A percentile compares a stretch with the other conserved stretches of the same genome.
These are phyloP conservation scores for Euphorbia pulcherrima DNA, from an alignment of 345 rosid genomes.

Conservation along the genomic window DNA sequence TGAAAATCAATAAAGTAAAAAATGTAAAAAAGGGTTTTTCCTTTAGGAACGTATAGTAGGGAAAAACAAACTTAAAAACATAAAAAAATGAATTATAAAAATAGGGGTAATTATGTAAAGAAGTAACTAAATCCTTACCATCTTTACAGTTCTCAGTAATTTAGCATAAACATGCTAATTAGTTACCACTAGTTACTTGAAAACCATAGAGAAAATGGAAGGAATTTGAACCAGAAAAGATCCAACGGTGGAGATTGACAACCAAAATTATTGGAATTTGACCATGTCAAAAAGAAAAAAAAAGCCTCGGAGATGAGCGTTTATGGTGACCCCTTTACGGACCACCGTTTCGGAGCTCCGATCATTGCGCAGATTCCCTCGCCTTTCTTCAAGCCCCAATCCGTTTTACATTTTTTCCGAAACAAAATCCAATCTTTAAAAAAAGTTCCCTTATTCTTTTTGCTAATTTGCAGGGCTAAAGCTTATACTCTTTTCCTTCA, in stretches of 20 bases:
- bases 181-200: too few species aligned
- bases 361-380: constrained; percentile 7
- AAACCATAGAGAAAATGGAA: background rate
- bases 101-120: too few species aligned
- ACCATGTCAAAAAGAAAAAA: background rate
- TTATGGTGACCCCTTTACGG: background rate
- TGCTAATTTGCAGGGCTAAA: background rate
- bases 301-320: background rate
- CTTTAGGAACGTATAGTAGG: too few species aligned
- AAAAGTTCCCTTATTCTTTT: background rate
- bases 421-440: background rate
- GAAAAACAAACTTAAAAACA: too few species aligned
- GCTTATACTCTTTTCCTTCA: background rate
- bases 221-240: background rate
- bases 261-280: background rate
- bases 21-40: too few species aligned
- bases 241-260: constrained; percentile 9
- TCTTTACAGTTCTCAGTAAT: too few species aligned
- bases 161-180: too few species aligned
- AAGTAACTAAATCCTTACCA: too few species aligned
- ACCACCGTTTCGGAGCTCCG: background rate
- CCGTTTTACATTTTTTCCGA: background rate
- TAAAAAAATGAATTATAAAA: too few species aligned
- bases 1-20: too few species aligned
- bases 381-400: constrained; percentile 11